Percentiles rank a stretch among this genome's conserved stretches.
Evolutionary conservation across 2,329 filamentous ascomycete species (phyloP).

Genomic region (Trichoderma aggressivum): DNA sequence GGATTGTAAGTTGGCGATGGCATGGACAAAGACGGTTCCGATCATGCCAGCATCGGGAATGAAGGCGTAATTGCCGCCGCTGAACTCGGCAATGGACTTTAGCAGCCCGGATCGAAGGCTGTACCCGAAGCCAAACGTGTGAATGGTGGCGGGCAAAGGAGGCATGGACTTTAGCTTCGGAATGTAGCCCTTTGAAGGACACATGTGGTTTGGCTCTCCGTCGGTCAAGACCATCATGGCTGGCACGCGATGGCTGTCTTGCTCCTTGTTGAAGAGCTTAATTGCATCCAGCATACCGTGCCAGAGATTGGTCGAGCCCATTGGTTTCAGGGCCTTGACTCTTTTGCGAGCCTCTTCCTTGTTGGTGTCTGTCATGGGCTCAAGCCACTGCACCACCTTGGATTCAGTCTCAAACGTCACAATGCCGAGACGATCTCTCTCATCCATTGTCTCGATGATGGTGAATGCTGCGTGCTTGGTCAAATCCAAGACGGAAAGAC

Average conservation of each 20-base stretch:
- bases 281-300: constrained; percentile 52
- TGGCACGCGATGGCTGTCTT: constrained; percentile 38
- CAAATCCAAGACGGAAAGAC: constrained; percentile 55
- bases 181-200: constrained; percentile 51
- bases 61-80: constrained; percentile 57
- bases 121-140: constrained; percentile 39
- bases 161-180: constrained; percentile 46
- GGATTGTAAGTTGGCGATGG: constrained; percentile 58
- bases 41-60: constrained; percentile 63
- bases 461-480: constrained; percentile 58
- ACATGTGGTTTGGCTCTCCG: constrained; percentile 53
- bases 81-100: constrained; percentile 57
- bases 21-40: constrained; percentile 60
- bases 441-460: constrained; percentile 54
- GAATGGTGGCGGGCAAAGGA: constrained; percentile 40
- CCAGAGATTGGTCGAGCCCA: constrained; percentile 54
- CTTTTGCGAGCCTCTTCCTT: constrained; percentile 42
- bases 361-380: constrained; percentile 44
- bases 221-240: constrained; percentile 55
- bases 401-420: constrained; percentile 50
- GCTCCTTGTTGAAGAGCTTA: constrained; percentile 40
- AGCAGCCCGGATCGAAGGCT: constrained; percentile 45
- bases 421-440: constrained; percentile 55
- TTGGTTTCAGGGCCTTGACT: constrained; percentile 41
- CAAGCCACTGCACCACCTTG: constrained; percentile 44